A percentile compares a stretch with the other conserved stretches of the same genome.
Evolutionary conservation across 1,284 basidiomycete genomes (phyloP).

Genomic region (Rhodotorula sp.): DNA sequence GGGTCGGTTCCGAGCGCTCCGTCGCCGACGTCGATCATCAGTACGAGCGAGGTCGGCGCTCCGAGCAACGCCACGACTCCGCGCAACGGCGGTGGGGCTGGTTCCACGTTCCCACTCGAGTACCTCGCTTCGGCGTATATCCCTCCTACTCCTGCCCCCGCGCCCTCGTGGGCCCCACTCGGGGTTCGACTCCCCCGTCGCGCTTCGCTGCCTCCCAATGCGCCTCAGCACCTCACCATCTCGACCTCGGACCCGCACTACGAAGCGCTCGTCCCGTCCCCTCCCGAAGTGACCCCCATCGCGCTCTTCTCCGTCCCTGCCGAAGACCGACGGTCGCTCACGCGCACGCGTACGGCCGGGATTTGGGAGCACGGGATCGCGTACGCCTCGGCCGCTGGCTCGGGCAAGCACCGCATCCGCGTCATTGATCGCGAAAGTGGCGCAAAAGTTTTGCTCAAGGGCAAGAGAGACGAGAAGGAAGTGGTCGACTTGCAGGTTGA

Average conservation of each 20-base stretch:
- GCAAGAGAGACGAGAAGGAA: slow-evolving; percentile 1
- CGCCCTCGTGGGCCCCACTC: slow-evolving; percentile 6
- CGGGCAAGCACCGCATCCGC: slow-evolving; percentile 12
- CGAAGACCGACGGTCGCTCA: too few relatives aligned
- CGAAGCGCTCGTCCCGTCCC: slow-evolving; percentile 11
- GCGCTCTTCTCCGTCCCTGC: slow-evolving; percentile 17
- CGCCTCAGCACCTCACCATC: slow-evolving; percentile 21
- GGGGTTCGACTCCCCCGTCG: slow-evolving; percentile 13
- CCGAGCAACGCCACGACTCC: background rate
- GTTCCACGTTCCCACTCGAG: background rate
- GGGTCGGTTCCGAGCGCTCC: background rate
- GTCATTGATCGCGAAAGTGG: slow-evolving; percentile 33
- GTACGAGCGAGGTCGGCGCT: background rate
- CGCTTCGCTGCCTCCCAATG: background rate
- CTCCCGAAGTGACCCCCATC: slow-evolving; percentile 16
- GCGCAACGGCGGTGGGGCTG: background rate
- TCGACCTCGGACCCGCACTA: slow-evolving; percentile 2
- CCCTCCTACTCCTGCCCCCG: background rate
- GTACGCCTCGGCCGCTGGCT: slow-evolving; percentile 11
- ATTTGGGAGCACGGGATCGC: slow-evolving; percentile 16
- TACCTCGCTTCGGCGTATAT: slow-evolving; percentile 13
- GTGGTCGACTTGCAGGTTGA: slow-evolving; percentile 10
- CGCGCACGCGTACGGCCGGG: background rate
- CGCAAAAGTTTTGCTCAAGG: slow-evolving; percentile 19
- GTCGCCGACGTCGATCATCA: background rate